Evolutionary conservation across 257 asterid species (phyloP).

Genomic region (Lithospermum erythrorhizon): DNA sequence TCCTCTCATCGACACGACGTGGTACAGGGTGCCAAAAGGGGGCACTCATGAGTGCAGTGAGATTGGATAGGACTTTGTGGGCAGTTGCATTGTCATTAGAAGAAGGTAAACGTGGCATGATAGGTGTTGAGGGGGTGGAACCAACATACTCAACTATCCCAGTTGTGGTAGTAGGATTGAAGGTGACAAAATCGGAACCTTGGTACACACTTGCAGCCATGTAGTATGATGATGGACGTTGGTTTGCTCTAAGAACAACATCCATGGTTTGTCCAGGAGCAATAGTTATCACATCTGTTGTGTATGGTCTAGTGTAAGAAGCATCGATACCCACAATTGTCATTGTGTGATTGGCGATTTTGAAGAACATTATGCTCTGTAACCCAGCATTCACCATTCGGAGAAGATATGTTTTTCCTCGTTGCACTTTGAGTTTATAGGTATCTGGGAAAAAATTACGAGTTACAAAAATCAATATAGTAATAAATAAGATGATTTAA

Average conservation of each 20-base stretch:
- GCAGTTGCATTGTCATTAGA: conserved; percentile 69
- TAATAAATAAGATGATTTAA: too few relatives aligned
- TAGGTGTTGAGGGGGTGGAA: conserved; percentile 23
- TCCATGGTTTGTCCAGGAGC: conserved; percentile 73
- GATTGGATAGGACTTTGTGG: conserved; percentile 33
- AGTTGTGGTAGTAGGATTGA: conserved; percentile 43
- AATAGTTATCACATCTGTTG: conserved; percentile 49
- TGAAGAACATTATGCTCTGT: conserved; percentile 47
- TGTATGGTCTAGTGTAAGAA: conserved; percentile 48
- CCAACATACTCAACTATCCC: conserved; percentile 39
- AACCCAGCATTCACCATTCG: conserved; percentile 78
- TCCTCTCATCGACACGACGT: conserved; percentile 25
- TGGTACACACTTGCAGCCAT: conserved; percentile 56
- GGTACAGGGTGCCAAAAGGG: conserved; percentile 54
- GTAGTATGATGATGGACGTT: conserved; percentile 41
- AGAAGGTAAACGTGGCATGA: conserved; percentile 57
- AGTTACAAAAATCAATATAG: too few relatives aligned
- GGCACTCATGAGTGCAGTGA: conserved; percentile 37
- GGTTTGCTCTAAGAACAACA: conserved; percentile 47
- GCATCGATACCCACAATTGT: conserved; percentile 65
- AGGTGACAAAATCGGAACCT: conserved; percentile 20
- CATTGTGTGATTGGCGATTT: conserved; percentile 52
- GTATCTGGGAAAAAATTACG: conserved; percentile 23
- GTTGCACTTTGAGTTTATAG: conserved; percentile 28
- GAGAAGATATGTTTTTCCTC: conserved; percentile 54